A percentile compares a stretch with the other conserved stretches of the same genome.
Evolutionary conservation across 1,284 basidiomycete species (phyloP).

Genomic region (Naganishia cerealis): DNA sequence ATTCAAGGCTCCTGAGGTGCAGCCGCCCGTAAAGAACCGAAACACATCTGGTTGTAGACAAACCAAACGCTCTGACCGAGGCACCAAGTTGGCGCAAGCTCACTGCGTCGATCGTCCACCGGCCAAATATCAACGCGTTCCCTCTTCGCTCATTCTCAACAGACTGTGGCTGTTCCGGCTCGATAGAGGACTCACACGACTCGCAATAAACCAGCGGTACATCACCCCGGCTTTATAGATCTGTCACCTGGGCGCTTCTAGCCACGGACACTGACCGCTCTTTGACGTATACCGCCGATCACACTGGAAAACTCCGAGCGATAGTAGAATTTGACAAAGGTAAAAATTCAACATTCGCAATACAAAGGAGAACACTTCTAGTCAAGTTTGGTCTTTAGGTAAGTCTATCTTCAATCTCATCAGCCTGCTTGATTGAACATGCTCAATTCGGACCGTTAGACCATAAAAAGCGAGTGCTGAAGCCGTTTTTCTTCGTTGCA

Average conservation of each 20-base stretch:
- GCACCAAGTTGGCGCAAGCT: background rate
- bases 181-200: background rate
- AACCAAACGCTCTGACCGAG: background rate
- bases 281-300: background rate
- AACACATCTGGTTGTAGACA: background rate
- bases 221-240: background rate
- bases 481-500: background rate
- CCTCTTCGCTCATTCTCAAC: background rate
- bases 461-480: background rate
- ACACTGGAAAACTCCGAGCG: background rate
- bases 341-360: background rate
- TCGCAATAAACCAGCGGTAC: background rate
- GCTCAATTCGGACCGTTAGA: background rate
- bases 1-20: background rate
- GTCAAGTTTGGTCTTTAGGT: background rate
- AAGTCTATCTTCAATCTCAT: background rate
- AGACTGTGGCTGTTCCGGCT: background rate
- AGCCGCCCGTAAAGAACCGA: background rate
- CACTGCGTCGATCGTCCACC: background rate
- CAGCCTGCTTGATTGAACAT: background rate
- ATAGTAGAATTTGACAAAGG: background rate
- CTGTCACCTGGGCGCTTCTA: background rate
- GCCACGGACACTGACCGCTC: background rate
- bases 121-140: background rate
- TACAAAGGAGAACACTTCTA: constrained; percentile 1